Base-by-base conservation (phyloP, 2,329 filamentous ascomycete genomes). In the Passalora sequoiae region DNA sequence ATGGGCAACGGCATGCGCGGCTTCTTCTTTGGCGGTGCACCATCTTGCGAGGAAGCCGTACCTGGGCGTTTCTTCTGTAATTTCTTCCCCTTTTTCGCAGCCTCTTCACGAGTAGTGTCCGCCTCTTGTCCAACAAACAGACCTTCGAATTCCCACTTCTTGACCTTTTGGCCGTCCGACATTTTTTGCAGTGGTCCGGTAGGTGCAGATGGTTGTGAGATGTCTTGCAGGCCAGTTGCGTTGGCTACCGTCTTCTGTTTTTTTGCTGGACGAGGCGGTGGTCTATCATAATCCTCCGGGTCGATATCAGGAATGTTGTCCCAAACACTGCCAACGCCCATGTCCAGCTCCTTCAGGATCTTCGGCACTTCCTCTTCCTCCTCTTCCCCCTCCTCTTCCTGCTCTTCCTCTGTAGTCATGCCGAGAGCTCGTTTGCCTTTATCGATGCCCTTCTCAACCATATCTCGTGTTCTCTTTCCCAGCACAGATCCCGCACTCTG, bases 111-210 rank as follows among this genome's bases (percentile, higher is more conserved):
- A 42, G 73, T 66, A 28, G 69, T 67, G 15, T 66, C 60, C 4
- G 66, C 67, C 21, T 81, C 74, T 63, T 96, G 91, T 20, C 92
- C 92, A 1, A 87, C 83, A 60, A 94, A 97, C 10, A 97, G 73
- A 7, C 91, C 92, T 62, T 89, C 86, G 40, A 75, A 73, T 41
- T 94, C 72, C 77, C 86, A 97, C 54, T 81, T 81, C 71, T 94
- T 94, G 39, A 72, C 67, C 27, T 71, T 73, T 43, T 75, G 69
- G 19, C 57, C 59, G 31, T 49, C 44, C 3, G 57, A 52, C 7
- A 56, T 54, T 45, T 59, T 61, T 15, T 57, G 51, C 21, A 57
- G 41, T 6, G 56, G 56, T n/a, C 50, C 49, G 13, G 55, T 51
- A 6, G 51, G 40, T 21, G 47, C 33, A n/a, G 33, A 17, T 9